Base-by-base conservation (phyloP, 495 filamentous ascomycete genomes). In the Pseudotulostoma volvatum region DNA sequence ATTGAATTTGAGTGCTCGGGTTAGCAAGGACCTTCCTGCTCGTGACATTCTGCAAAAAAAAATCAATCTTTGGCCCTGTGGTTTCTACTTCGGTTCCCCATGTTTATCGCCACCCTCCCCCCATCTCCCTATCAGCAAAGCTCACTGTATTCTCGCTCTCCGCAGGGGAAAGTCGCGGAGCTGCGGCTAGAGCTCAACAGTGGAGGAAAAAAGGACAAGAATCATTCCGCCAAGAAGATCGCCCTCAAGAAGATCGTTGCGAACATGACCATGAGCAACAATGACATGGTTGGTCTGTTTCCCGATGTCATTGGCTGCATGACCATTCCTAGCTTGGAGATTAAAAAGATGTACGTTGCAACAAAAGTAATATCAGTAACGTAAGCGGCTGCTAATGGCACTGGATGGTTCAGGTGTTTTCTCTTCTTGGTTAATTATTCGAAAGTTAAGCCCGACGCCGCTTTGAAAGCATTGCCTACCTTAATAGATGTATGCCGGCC, bases 261-360 rank as follows among this genome's bases (percentile, higher is more conserved):
- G 47, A 99, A 96, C 54, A 96, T 99, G 90, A 96, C 90, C 39
- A 96, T 96, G 90, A 94, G 85, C 72, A 99, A 96, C 59, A 99
- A 99, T 50, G 90, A 99, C 59, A 99, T 99, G 90, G 80, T 95
- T 37, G 84, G 81, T 16, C 63, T 99, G 42, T 99, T 99, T 47
- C 86, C 92, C 17, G 90, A 99, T 56, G 77, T 99, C 28, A 78
- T 96, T 48, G 76, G 65, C 36, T 93, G 86, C 65, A 99, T 99
- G 90, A 75, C 79, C 41, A 80, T 96, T 39, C 79, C 79, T 33
- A 87, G 79, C 47, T 63, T 96, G 54, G 90, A 99, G 66, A 95
- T 99, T 61, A 99, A 99, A 73, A 99, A 99, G 69, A 99, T 99
- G 90, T 93, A 66, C 44, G 80, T 51, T 20, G 3, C 32, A 42